These are phyloP conservation scores for Allantophomopsis lycopodina DNA, from an alignment of 2,329 filamentous ascomycete genomes.

Conservation along the genomic window DNA sequence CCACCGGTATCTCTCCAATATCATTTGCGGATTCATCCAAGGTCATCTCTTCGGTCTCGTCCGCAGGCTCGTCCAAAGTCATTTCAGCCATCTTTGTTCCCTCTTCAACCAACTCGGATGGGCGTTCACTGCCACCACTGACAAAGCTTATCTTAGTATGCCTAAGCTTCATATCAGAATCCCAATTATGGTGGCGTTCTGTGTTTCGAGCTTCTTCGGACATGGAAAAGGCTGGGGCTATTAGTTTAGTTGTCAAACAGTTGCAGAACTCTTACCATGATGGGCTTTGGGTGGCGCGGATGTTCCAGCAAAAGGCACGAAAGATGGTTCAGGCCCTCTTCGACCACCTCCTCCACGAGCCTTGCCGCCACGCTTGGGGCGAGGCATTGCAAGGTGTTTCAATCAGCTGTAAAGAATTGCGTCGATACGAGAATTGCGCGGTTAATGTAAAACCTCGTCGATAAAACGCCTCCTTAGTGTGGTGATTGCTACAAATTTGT, in stretches of 20 bases:
- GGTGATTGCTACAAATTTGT: no score
- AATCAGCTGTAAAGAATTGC: no score
- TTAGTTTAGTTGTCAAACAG: neutral
- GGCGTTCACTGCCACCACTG: constrained; percentile 36
- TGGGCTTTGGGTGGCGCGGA: no score
- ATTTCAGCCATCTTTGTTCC: constrained; percentile 10
- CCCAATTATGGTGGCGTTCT: constrained; percentile 29
- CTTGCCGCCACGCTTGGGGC: neutral
- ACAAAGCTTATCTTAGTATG: constrained; percentile 44
- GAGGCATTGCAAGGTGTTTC: neutral
- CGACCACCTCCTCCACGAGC: constrained; percentile 1
- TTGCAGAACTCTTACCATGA: no score
- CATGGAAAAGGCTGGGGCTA: constrained; percentile 20
- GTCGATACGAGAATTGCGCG: no score
- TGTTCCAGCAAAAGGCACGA: constrained; percentile 9
- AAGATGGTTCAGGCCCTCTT: constrained; percentile 4
- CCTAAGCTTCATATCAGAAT: constrained; percentile 34
- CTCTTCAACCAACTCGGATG: constrained; percentile 13
- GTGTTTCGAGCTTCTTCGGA: constrained; percentile 45
- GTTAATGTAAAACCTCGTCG: no score
- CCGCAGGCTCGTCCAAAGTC: constrained; percentile 3
- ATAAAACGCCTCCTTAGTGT: no score
- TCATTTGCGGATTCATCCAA: constrained; percentile 4
- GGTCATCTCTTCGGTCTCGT: constrained; percentile 4
- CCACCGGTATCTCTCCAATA: neutral